Evolutionary conservation across 306 rosid genomes (phyloP).

Genomic region (Spatholobus suberectus): DNA sequence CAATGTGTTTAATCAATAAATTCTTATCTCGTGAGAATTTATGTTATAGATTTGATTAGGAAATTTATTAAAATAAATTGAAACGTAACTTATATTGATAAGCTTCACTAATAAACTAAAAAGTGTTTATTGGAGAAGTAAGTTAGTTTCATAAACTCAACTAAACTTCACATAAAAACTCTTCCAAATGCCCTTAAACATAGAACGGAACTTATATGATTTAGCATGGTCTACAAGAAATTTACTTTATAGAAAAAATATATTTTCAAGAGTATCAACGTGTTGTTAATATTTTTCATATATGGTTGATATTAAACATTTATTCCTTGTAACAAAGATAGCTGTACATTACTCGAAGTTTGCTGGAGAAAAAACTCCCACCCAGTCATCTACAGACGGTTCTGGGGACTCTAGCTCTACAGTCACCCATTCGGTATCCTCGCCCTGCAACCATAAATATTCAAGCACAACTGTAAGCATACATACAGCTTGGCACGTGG

Average conservation of each 20-base stretch:
- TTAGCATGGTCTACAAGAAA: neutral
- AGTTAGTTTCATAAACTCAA: too few species aligned
- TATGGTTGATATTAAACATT: neutral
- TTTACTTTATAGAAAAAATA: neutral
- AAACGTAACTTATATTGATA: too few species aligned
- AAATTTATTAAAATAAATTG: too few species aligned
- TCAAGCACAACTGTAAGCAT: neutral
- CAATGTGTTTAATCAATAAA: too few species aligned
- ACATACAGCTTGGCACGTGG: too few species aligned
- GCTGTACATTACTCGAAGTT: constrained; percentile 54
- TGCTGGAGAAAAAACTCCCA: constrained; percentile 71
- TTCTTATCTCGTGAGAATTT: too few species aligned
- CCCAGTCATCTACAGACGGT: constrained; percentile 62
- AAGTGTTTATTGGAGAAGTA: too few species aligned
- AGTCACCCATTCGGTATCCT: constrained; percentile 59
- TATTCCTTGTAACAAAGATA: neutral
- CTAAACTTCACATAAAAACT: too few species aligned
- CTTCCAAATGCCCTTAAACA: too few species aligned
- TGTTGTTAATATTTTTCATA: neutral
- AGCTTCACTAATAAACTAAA: too few species aligned
- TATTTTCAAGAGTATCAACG: neutral
- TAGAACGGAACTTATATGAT: neutral
- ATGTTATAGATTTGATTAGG: too few species aligned
- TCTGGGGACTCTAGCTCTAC: constrained; percentile 44
- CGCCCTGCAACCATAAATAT: constrained; percentile 50